phyloP scores from a whole-genome alignment of 306 rosid genomes.

The Cucurbita argyrosperma region DNA sequence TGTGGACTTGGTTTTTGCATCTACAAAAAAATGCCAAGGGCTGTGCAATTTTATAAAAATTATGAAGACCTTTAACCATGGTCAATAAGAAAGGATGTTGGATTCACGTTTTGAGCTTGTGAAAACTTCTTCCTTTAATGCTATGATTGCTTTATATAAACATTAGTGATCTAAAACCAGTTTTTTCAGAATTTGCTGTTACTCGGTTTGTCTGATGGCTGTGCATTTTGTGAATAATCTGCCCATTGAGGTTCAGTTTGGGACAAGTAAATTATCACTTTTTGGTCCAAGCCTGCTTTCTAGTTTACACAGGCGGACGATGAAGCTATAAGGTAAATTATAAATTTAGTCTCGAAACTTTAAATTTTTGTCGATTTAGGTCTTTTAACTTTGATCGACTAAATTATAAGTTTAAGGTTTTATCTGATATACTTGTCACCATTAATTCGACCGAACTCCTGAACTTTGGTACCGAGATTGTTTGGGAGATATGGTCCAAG shows the following conservation, averaged over 20 bases:
- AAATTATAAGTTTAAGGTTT: too few species aligned
- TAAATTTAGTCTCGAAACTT: too few species aligned
- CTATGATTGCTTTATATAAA: neutral
- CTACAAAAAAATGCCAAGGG: neutral
- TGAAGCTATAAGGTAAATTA: too few species aligned
- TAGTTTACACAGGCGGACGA: too few species aligned
- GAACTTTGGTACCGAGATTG: too few species aligned
- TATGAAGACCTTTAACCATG: constrained; percentile 3
- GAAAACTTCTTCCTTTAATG: neutral
- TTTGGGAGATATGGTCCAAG: too few species aligned
- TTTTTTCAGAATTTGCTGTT: neutral
- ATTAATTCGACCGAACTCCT: too few species aligned
- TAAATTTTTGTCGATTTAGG: too few species aligned
- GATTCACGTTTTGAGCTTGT: neutral
- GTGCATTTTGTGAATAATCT: neutral
- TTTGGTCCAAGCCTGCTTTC: neutral
- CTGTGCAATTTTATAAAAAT: neutral
- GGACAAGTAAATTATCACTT: neutral
- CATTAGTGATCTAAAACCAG: neutral
- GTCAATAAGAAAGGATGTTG: constrained; percentile 7
- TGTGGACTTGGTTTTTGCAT: neutral
- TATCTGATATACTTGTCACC: too few species aligned
- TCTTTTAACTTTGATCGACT: too few species aligned
- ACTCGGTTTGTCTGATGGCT: neutral
- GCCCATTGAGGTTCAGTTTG: neutral